Evolutionary conservation across 2,329 filamentous ascomycete genomes (phyloP).

Genomic region (Claviceps sp.): DNA sequence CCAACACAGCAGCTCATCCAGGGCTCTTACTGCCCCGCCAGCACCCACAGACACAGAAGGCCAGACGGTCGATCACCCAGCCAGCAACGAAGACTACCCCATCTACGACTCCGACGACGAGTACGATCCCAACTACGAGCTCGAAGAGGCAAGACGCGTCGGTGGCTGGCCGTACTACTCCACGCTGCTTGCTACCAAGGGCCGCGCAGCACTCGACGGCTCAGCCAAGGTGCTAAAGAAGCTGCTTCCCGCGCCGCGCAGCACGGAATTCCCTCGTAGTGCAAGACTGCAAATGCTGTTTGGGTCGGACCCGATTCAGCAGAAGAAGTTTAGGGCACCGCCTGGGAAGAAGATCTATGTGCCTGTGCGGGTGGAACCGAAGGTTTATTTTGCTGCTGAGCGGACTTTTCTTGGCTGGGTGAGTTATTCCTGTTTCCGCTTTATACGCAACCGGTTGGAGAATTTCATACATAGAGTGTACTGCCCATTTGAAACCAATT

Average conservation of each 20-base stretch:
- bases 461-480: too few relatives aligned
- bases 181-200: conserved; percentile 38
- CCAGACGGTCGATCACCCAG: conserved; percentile 53
- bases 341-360: conserved; percentile 90
- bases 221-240: conserved; percentile 31
- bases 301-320: conserved; percentile 40
- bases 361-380: conserved; percentile 88
- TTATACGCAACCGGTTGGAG: too few relatives aligned
- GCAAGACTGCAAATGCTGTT: conserved; percentile 40
- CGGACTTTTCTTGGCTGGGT: conserved; percentile 92
- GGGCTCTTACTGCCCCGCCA: conserved; percentile 26
- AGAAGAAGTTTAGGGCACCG: conserved; percentile 55
- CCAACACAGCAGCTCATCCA: conserved; percentile 24
- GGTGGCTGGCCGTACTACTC: conserved; percentile 67
- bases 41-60: conserved; percentile 57
- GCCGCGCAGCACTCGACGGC: conserved; percentile 27
- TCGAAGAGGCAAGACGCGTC: conserved; percentile 64
- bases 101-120: conserved; percentile 82
- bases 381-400: conserved; percentile 94
- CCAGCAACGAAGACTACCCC: conserved; percentile 58
- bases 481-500: too few relatives aligned
- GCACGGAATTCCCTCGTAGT: conserved; percentile 43
- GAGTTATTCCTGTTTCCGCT: conserved; percentile 17
- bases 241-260: conserved; percentile 41
- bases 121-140: conserved; percentile 57